Base-by-base conservation (phyloP, 495 filamentous ascomycete genomes). In the Trichoderma asperelloides region DNA sequence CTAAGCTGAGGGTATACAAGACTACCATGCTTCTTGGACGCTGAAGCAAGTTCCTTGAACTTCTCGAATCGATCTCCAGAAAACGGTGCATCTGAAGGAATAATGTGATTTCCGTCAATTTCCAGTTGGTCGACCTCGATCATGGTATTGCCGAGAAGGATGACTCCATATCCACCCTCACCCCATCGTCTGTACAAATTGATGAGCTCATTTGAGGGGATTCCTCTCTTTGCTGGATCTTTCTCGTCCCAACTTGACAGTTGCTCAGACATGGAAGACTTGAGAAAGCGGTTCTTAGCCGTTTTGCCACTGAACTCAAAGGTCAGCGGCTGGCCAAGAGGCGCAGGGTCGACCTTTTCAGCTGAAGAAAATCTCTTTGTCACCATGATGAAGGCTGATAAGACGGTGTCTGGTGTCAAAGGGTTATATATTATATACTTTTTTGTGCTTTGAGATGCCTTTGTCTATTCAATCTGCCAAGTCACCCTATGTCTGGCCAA, bases 71-170 rank as follows among this genome's bases (percentile, higher is more conserved):
- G 77, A 60, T 79, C 75, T 4, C 86, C 87, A 9, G 72, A 73
- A 70, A 81, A 82, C 1, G 74, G 73, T 11, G 79, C 75, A 1
- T 73, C 72, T 1, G 73, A 68, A 2, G 85, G 82, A 63, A 90
- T 85, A 68, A 89, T 82, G 12, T 78, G 73, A 71, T 88, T 87
- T 11, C 86, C 87, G 2, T 81, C 71, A 16, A 78, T 80, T 68
- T 87, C 86, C 23, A 89, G 77, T 43, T 88, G 82, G 47, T 84
- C 82, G 68, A 75, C 79, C 51, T 84, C 82, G 43, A 88, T 80
- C 82, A 87, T 83, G 73, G 87, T 79, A 72, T 89, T 89, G 65
- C 87, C 87, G 16, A 85, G 87, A 1, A 88, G 70, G 63, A 87
- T 85, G 25, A 80, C 72, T 33, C 87, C 87, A 62, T 81, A 78